Percentiles rank a stretch among this genome's conserved stretches.
phyloP scores from a whole-genome alignment of 495 filamentous ascomycete genomes.

The Daldinia loculata region DNA sequence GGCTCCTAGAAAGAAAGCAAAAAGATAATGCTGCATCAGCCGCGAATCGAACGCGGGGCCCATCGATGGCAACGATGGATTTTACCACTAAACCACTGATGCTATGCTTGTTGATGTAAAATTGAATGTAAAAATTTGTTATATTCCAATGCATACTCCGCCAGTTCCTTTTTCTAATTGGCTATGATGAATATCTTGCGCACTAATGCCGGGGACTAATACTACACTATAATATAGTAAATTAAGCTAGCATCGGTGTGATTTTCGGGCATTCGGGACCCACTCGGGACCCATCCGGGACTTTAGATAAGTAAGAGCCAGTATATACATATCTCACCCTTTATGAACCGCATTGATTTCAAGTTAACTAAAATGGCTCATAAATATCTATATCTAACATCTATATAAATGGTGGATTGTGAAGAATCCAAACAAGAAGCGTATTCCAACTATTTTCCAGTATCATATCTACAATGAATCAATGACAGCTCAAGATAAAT shows the following conservation, averaged over 20 bases:
- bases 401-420: neutral
- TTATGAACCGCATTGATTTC: neutral
- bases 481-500: neutral
- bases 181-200: neutral
- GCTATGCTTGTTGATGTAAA: conserved; percentile 25
- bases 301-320: neutral
- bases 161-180: neutral
- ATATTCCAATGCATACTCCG: neutral
- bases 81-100: conserved; percentile 63
- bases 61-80: conserved; percentile 64
- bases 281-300: neutral
- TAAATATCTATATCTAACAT: no score
- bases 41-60: conserved; percentile 62
- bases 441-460: neutral
- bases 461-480: neutral
- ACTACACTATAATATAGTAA: neutral
- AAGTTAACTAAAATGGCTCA: neutral
- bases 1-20: neutral
- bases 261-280: neutral
- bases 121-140: neutral
- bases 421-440: neutral
- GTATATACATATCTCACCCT: neutral
- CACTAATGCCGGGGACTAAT: neutral
- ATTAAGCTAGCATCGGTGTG: neutral
- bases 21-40: conserved; percentile 49